A percentile compares a stretch with the other conserved stretches of the same genome.
phyloP scores from a whole-genome alignment of 2,329 filamentous ascomycete species.

The Sarocladium brachiariae region DNA sequence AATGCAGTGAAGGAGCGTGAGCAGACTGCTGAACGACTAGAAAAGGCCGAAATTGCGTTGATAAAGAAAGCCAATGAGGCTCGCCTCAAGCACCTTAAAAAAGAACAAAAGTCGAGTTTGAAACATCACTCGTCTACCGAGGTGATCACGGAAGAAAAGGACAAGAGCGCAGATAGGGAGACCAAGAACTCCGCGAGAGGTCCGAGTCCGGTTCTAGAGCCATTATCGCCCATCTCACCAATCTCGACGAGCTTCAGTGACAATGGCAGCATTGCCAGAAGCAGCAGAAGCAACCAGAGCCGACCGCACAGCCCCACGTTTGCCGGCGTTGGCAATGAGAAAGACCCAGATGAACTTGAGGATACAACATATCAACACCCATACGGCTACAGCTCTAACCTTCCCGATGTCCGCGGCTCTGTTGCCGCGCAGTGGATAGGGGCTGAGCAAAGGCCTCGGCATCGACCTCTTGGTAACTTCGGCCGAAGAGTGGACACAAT shows the following conservation, averaged over 20 bases:
- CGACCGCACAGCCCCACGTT: conserved; percentile 12
- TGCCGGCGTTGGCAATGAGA: conserved; percentile 8
- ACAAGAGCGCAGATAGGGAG: not conserved
- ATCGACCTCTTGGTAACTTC: conserved; percentile 59
- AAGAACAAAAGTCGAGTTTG: not conserved
- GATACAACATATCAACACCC: conserved; percentile 30
- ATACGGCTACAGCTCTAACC: conserved; percentile 25
- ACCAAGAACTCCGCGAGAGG: not conserved
- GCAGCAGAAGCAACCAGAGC: not conserved
- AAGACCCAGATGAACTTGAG: conserved; percentile 14
- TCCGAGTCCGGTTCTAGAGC: not conserved
- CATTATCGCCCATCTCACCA: not conserved
- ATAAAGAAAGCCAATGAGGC: conserved; percentile 71
- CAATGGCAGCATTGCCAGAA: not conserved
- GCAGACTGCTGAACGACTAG: conserved; percentile 71
- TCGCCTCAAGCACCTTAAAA: conserved; percentile 47
- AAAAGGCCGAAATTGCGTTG: conserved; percentile 79
- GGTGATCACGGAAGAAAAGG: not conserved
- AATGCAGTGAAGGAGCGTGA: conserved; percentile 78
- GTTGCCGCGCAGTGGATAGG: conserved; percentile 70
- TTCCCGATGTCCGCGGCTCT: conserved; percentile 36
- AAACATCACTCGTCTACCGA: not conserved
- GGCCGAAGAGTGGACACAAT: conserved; percentile 94
- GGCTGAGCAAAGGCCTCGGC: conserved; percentile 67
- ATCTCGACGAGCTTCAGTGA: not conserved